phyloP scores from a whole-genome alignment of 208 protist species.

The Trypanosoma brucei region DNA sequence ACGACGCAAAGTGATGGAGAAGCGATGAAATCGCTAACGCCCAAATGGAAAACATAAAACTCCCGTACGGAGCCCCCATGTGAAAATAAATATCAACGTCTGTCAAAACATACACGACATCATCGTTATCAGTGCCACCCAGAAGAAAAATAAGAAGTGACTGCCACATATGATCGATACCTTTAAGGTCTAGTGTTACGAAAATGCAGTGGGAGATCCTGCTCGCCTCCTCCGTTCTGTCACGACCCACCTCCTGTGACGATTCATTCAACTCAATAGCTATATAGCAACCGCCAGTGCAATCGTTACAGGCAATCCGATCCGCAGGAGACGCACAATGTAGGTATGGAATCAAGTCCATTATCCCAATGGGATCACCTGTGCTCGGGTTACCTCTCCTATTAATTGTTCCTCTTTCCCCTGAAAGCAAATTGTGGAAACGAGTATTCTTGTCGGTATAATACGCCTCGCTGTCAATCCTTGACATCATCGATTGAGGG shows the following conservation, averaged over 20 bases:
- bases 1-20: slow-evolving; percentile 28
- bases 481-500: slow-evolving; percentile 44
- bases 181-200: slow-evolving; percentile 16
- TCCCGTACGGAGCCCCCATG: slow-evolving; percentile 23
- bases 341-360: slow-evolving; percentile 14
- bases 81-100: slow-evolving; percentile 39
- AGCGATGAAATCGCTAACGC: slow-evolving; percentile 29
- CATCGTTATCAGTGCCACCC: slow-evolving; percentile 4
- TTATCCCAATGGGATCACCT: neutral
- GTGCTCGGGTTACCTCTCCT: neutral
- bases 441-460: slow-evolving; percentile 31
- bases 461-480: slow-evolving; percentile 28
- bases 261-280: slow-evolving; percentile 3
- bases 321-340: slow-evolving; percentile 1
- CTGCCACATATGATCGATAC: slow-evolving; percentile 26
- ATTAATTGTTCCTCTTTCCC: neutral
- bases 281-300: slow-evolving; percentile 14
- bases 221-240: neutral
- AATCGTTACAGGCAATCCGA: slow-evolving; percentile 1
- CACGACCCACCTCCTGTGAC: neutral
- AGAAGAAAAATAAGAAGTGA: slow-evolving; percentile 19
- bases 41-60: slow-evolving; percentile 50
- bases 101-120: slow-evolving; percentile 22
- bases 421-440: slow-evolving; percentile 6
- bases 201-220: neutral